Conservation (phyloP, 495 filamentous ascomycete species). For the Penicillium pancosmium region DNA sequence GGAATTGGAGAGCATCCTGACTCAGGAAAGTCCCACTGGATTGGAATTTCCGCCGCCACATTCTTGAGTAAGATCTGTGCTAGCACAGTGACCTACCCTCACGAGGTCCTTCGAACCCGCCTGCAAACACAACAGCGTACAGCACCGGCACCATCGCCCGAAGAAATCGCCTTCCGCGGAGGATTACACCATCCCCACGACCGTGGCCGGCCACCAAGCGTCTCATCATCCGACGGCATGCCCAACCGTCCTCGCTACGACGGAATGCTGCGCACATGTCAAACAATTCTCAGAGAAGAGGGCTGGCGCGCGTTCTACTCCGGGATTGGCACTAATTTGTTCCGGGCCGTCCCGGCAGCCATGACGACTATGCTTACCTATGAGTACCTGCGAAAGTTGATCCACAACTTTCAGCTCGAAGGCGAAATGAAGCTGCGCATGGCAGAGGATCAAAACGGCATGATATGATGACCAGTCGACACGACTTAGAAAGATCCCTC, state of each 20-base stretch:
- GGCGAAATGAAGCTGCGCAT: slow-evolving; percentile 41
- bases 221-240: slow-evolving; percentile 59
- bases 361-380: slow-evolving; percentile 98
- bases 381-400: slow-evolving; percentile 74
- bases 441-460: slow-evolving; percentile 24
- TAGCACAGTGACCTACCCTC: slow-evolving; percentile 93
- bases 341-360: slow-evolving; percentile 90
- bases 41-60: slow-evolving; percentile 83
- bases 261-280: slow-evolving; percentile 80
- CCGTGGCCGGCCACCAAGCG: slow-evolving; percentile 47
- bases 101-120: slow-evolving; percentile 90
- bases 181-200: slow-evolving; percentile 53
- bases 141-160: slow-evolving; percentile 41
- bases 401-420: slow-evolving; percentile 53
- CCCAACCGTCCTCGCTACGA: slow-evolving; percentile 69
- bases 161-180: slow-evolving; percentile 66
- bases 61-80: slow-evolving; percentile 93
- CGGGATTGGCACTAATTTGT: slow-evolving; percentile 97
- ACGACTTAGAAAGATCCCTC: slow-evolving; percentile 3
- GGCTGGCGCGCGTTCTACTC: slow-evolving; percentile 97
- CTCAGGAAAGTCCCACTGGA: slow-evolving; percentile 62
- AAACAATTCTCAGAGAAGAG: slow-evolving; percentile 85
- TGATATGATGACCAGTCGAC: slow-evolving; percentile 20
- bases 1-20: slow-evolving; percentile 72
- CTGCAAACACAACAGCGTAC: slow-evolving; percentile 83